These are phyloP conservation scores for Eutypella sp. DNA, from an alignment of 2,329 filamentous ascomycete species.

Conservation along the genomic window DNA sequence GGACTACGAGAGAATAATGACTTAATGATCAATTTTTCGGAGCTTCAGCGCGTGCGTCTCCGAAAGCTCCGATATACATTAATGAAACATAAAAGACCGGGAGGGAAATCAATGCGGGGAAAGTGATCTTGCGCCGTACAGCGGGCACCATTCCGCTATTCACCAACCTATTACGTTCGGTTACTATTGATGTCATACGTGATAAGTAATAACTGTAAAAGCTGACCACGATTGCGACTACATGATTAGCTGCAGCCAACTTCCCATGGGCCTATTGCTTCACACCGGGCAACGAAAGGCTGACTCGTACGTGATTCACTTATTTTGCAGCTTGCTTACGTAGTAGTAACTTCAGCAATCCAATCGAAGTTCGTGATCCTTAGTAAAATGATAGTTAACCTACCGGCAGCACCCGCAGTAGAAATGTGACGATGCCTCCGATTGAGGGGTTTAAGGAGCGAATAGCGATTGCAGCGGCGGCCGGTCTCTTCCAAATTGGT, in stretches of 20 bases:
- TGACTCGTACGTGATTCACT: conserved; percentile 10
- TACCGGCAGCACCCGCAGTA: conserved; percentile 7
- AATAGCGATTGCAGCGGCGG: conserved; percentile 6
- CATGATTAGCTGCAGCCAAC: conserved; percentile 10
- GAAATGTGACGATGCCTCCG: conserved; percentile 1
- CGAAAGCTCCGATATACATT: conserved; percentile 10
- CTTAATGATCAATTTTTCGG: conserved; percentile 3
- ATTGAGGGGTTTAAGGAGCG: conserved; percentile 2
- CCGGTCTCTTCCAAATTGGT: conserved; percentile 12
- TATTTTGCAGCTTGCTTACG: conserved; percentile 1
- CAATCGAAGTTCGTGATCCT: neutral
- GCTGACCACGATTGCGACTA: conserved; percentile 14
- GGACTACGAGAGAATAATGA: neutral
- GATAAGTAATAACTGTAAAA: conserved; percentile 2
- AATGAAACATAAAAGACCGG: conserved; percentile 4
- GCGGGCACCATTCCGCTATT: neutral
- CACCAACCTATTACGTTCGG: no score
- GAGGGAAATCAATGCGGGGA: conserved; percentile 1
- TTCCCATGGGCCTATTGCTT: conserved; percentile 9
- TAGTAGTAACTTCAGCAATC: neutral
- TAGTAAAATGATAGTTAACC: conserved; percentile 7
- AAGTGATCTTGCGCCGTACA: conserved; percentile 5
- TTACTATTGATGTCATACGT: neutral
- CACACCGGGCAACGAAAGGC: conserved; percentile 10
- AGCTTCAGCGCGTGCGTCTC: conserved; percentile 10